Evolutionary conservation across 148 eudicot genomes (phyloP).

Genomic region (Chenopodium quinoa): DNA sequence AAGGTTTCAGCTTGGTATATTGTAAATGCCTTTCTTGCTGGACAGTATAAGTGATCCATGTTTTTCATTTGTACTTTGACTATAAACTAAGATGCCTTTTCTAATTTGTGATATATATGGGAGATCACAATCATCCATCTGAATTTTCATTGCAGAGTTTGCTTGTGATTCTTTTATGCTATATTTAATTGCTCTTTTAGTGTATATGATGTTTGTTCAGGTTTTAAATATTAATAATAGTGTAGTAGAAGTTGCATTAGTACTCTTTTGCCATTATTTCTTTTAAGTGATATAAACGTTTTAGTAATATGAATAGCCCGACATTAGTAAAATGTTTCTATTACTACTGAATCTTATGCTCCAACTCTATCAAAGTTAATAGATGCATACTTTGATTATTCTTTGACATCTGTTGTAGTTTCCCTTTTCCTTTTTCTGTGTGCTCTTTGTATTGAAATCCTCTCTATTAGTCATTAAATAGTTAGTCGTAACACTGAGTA

Average conservation of each 20-base stretch:
- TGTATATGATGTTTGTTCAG: neutral
- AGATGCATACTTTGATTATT: neutral
- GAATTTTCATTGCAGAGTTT: no score
- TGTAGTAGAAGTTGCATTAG: neutral
- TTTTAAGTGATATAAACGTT: no score
- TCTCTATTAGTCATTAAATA: neutral
- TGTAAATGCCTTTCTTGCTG: no score
- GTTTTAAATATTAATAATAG: neutral
- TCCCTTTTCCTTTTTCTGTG: neutral
- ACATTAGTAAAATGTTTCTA: no score
- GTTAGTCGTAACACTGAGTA: neutral
- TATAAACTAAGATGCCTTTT: no score
- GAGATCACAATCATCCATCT: no score
- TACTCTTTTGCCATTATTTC: neutral
- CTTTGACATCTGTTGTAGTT: neutral
- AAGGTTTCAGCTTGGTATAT: no score
- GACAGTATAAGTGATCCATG: no score
- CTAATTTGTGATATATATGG: no score
- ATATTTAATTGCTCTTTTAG: neutral
- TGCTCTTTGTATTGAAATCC: neutral
- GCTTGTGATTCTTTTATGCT: no score
- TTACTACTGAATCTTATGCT: neutral
- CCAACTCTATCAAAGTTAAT: neutral
- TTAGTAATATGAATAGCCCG: neutral
- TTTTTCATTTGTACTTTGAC: no score